phyloP scores from a whole-genome alignment of 495 filamentous ascomycete species.

The Alectoria sarmentosa region DNA sequence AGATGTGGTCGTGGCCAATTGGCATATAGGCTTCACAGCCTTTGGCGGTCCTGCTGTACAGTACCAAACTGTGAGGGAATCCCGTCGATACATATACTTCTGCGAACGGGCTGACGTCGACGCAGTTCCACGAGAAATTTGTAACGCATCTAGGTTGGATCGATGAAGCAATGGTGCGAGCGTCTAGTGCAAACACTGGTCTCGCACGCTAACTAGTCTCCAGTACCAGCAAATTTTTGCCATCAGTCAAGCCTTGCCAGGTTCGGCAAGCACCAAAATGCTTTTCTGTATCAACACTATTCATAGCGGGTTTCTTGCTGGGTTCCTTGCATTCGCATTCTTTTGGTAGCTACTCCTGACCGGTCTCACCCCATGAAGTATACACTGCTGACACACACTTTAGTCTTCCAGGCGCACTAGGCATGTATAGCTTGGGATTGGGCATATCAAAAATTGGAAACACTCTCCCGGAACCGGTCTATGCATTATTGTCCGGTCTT shows the following conservation, averaged over 20 bases:
- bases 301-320: conserved; percentile 55
- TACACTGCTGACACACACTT: conserved; percentile 35
- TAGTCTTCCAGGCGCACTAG: conserved; percentile 67
- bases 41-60: conserved; percentile 70
- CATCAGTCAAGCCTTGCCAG: conserved; percentile 67
- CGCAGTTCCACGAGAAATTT: conserved; percentile 51
- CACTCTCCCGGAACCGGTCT: conserved; percentile 57
- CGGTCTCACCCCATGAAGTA: conserved; percentile 48
- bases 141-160: conserved; percentile 60
- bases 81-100: background rate
- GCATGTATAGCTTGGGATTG: conserved; percentile 65
- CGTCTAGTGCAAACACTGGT: background rate
- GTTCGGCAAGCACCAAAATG: conserved; percentile 77
- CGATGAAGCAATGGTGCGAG: conserved; percentile 59
- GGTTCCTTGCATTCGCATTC: conserved; percentile 56
- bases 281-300: conserved; percentile 65
- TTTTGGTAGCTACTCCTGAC: conserved; percentile 49
- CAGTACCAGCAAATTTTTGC: conserved; percentile 82
- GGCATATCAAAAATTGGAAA: conserved; percentile 57
- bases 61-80: conserved; percentile 50
- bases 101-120: background rate
- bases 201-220: background rate
- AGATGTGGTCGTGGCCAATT: conserved; percentile 45
- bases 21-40: conserved; percentile 63
- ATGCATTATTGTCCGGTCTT: conserved; percentile 69